Conservation (phyloP, 2,329 filamentous ascomycete species). For the Ceratocystis destructans region DNA sequence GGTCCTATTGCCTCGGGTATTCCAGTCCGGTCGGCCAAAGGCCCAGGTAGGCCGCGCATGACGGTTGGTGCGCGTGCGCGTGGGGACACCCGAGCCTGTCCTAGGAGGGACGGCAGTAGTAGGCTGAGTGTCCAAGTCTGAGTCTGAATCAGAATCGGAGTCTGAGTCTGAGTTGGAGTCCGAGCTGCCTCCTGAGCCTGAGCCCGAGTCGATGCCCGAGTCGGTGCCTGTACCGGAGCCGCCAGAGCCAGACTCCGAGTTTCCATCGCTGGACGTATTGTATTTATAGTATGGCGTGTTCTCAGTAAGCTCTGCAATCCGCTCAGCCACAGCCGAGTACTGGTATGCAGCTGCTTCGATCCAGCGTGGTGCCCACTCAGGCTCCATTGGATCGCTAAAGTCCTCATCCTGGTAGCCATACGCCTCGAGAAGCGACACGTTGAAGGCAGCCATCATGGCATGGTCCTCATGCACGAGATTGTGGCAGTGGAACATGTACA, state of each 20-base stretch:
- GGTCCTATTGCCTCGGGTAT: background rate
- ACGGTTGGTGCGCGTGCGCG: background rate
- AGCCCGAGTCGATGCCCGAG: background rate
- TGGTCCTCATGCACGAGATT: slow-evolving; percentile 34
- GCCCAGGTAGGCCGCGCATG: background rate
- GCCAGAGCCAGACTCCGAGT: background rate
- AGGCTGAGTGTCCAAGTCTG: background rate
- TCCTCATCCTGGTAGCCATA: slow-evolving; percentile 30
- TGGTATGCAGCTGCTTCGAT: background rate
- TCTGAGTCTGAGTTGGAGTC: background rate
- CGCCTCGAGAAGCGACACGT: slow-evolving; percentile 28
- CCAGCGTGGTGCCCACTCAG: slow-evolving; percentile 24
- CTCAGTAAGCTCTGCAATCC: slow-evolving; percentile 11
- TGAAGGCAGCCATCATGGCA: slow-evolving; percentile 36
- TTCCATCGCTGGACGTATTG: background rate
- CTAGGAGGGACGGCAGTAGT: background rate
- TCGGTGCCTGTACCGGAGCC: background rate
- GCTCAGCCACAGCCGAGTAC: slow-evolving; percentile 2
- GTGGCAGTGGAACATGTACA: slow-evolving; percentile 38
- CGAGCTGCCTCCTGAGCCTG: background rate
- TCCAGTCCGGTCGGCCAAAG: background rate
- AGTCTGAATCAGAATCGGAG: background rate
- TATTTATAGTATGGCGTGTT: slow-evolving; percentile 16
- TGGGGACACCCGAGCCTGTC: background rate
- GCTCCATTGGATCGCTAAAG: slow-evolving; percentile 29